Evolutionary conservation across 139 green algal species (phyloP), one percentile per base, ranked within the genome.

Genomic region (Spirogloea muscicola): DNA sequence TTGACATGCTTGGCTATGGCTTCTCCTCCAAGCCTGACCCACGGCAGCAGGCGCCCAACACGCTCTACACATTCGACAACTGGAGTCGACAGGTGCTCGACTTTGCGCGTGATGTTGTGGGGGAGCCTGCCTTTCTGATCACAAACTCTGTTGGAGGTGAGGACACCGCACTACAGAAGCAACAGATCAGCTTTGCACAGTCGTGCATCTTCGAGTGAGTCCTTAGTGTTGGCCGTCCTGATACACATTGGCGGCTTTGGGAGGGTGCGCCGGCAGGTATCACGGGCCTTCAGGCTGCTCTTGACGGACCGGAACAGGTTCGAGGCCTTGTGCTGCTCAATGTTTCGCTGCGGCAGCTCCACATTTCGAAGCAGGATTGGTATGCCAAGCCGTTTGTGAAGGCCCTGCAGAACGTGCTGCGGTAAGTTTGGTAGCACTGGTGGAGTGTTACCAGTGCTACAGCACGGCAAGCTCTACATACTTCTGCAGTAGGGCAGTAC

Each of bases 1-100:
- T 98, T 10, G 93, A 98, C 76, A 78, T 98, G 38, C 82, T 98
- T 3, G 93, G 93, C 0, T 97, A 93, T 65, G 88, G 86, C 21
- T 91, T 80, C 68, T 76, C 44, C 49, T 55, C 91, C 80, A 96
- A 96, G 79, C 93, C 93, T 16, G 59, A 88, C 63, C 92, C 92
- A 41, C 51, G 60, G 29, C 51, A 13, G 39, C 6, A 58, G 27
- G 25, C 58, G 27, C 37, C 76, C 3, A 92, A 91, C 68, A 84
- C 59, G 1, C 44, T 94, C 10, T 95, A 95, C 81, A 90, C 76
- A 43, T 95, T 95, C 13, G 74, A 89, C 6, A 89, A 49, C 16
- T 95, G 89, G 81, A 49, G 39, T 16, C 25, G 33, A n/a, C 92
- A 95, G 85, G 63, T 96, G 43, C 57, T 75, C 1, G 90, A 90